These are phyloP conservation scores for Vitis hybrid DNA, from an alignment of 177 flowering plant genomes.

Conservation along the genomic window DNA sequence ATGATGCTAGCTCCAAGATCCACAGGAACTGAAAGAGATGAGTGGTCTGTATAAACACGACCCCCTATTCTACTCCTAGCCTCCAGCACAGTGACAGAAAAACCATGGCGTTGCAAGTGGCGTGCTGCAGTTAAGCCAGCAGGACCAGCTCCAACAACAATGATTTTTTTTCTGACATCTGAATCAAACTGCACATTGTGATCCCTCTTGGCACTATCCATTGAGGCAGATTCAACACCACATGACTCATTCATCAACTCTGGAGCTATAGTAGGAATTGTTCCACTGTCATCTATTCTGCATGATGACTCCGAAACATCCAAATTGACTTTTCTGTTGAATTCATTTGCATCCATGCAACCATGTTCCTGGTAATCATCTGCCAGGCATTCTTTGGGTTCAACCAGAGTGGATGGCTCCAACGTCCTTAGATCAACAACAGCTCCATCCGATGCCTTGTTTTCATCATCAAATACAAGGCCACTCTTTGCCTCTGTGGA, in stretches of 20 bases:
- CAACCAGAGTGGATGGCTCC: conserved; percentile 20
- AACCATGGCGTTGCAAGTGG: conserved; percentile 94
- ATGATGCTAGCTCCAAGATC: conserved; percentile 99
- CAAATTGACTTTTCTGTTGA: conserved; percentile 9
- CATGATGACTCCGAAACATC: conserved; percentile 26
- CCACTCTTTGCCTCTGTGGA: conserved; percentile 30
- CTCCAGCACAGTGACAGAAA: conserved; percentile 81
- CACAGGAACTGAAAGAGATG: conserved; percentile 96
- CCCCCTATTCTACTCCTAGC: conserved; percentile 93
- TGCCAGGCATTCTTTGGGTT: conserved; percentile 20
- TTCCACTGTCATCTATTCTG: conserved; percentile 22
- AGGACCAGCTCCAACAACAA: conserved; percentile 97
- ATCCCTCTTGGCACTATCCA: conserved; percentile 17
- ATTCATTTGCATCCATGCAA: conserved; percentile 19
- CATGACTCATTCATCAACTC: conserved; percentile 18
- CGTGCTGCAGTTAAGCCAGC: conserved; percentile 97
- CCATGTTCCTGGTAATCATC: conserved; percentile 25
- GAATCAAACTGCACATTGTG: conserved; percentile 26
- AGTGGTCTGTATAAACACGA: conserved; percentile 89
- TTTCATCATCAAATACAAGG: conserved; percentile 21
- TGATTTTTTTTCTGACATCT: conserved; percentile 49
- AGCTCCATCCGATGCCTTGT: conserved; percentile 19
- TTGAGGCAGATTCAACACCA: conserved; percentile 14
- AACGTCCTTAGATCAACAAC: conserved; percentile 9
- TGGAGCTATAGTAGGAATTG: conserved; percentile 13